Evolutionary conservation across 1,284 basidiomycete genomes (phyloP).

Genomic region (Hypsizygus ulmarius): DNA sequence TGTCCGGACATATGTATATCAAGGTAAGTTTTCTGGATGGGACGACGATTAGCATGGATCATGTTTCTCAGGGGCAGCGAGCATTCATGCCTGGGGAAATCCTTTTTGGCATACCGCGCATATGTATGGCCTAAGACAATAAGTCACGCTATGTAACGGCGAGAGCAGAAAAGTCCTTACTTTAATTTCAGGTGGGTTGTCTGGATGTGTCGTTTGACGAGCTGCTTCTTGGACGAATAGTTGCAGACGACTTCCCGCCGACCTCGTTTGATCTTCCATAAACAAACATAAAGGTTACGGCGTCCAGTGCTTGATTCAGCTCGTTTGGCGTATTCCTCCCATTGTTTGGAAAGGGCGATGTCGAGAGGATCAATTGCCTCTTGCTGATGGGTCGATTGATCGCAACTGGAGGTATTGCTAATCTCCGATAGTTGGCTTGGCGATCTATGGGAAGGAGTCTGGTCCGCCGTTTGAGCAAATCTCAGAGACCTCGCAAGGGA

Average conservation of each 20-base stretch:
- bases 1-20: conserved; percentile 59
- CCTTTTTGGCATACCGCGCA: conserved; percentile 55
- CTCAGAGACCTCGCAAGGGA: no score
- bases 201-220: conserved; percentile 67
- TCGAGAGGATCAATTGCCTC: not conserved
- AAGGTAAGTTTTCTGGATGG: conserved; percentile 50
- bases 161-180: conserved; percentile 38
- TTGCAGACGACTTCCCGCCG: conserved; percentile 33
- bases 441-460: conserved; percentile 2
- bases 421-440: not conserved
- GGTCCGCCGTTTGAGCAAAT: no score
- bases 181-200: conserved; percentile 60
- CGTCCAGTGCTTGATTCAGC: conserved; percentile 12
- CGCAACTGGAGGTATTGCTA: not conserved
- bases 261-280: conserved; percentile 13
- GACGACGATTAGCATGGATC: conserved; percentile 1
- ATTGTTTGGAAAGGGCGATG: conserved; percentile 1
- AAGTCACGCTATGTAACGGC: not conserved
- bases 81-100: conserved; percentile 42
- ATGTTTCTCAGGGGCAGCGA: not conserved
- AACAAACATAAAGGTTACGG: conserved; percentile 16
- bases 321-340: conserved; percentile 14
- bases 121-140: conserved; percentile 43
- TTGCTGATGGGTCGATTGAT: not conserved
- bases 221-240: conserved; percentile 60